Evolutionary conservation across 768 basidiomycete genomes (phyloP).

Genomic region (Lactarius tabidus): DNA sequence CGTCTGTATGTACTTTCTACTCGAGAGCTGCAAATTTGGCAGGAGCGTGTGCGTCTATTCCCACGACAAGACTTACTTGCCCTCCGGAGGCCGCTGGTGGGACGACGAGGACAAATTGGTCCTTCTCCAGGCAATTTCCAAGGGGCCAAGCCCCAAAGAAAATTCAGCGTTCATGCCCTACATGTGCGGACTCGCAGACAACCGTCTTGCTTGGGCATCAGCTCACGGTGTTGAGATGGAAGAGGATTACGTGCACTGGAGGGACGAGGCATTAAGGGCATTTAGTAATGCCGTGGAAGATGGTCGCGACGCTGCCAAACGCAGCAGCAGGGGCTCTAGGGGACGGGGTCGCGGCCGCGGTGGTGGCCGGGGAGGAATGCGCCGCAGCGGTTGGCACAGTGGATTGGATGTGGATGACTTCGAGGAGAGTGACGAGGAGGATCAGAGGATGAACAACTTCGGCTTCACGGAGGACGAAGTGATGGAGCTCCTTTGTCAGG

Average conservation of each 20-base stretch:
- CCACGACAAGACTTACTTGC: constrained; percentile 45
- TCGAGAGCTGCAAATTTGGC: constrained; percentile 40
- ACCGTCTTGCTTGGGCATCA: constrained; percentile 10
- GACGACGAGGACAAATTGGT: not conserved
- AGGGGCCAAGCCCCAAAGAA: not conserved
- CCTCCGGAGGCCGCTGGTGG: constrained; percentile 49
- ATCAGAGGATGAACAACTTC: constrained; percentile 27
- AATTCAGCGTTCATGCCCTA: constrained; percentile 5
- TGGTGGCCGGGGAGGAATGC: not conserved
- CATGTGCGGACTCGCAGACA: not conserved
- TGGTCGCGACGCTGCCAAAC: not conserved
- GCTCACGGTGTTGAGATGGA: constrained; percentile 8
- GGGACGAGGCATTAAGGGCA: not conserved
- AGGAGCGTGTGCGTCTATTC: constrained; percentile 42
- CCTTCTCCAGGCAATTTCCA: not conserved
- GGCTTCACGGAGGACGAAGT: constrained; percentile 37
- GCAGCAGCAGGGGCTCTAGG: not conserved
- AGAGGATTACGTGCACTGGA: not conserved
- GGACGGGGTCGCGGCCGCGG: not conserved
- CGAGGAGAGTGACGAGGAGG: constrained; percentile 15
- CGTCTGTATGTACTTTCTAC: constrained; percentile 42
- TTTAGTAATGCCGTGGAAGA: not conserved
- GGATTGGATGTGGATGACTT: constrained; percentile 1
- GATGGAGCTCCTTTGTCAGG: constrained; percentile 36
- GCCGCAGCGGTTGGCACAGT: not conserved